A percentile compares a stretch with the other conserved stretches of the same genome.
Conservation (phyloP, 2,329 filamentous ascomycete genomes). For the Fusarium udum region DNA sequence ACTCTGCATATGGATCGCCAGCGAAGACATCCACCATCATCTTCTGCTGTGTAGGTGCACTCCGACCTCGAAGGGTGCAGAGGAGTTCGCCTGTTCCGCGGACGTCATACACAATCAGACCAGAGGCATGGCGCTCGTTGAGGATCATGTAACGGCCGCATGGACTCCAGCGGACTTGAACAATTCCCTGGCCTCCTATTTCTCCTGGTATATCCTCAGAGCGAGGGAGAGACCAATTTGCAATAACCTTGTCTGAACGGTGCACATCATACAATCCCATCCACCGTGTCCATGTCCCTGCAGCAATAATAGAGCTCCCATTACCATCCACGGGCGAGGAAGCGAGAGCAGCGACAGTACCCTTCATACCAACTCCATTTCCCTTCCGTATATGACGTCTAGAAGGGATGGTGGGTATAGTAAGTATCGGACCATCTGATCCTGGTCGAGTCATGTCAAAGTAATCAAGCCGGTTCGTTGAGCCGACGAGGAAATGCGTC, state of each 20-base stretch:
- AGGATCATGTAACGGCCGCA: slow-evolving; percentile 71
- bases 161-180: slow-evolving; percentile 69
- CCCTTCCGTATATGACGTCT: slow-evolving; percentile 68
- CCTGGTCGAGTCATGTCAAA: slow-evolving; percentile 67
- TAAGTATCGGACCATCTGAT: slow-evolving; percentile 60
- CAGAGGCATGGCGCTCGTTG: slow-evolving; percentile 65
- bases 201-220: slow-evolving; percentile 67
- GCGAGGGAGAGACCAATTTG: slow-evolving; percentile 69
- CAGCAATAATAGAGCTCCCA: slow-evolving; percentile 59
- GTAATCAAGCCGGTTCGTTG: slow-evolving; percentile 65
- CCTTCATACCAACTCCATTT: slow-evolving; percentile 71
- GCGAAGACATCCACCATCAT: slow-evolving; percentile 65
- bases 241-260: slow-evolving; percentile 62
- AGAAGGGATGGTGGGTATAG: slow-evolving; percentile 69
- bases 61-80: slow-evolving; percentile 61
- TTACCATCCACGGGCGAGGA: slow-evolving; percentile 52
- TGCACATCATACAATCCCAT: slow-evolving; percentile 70
- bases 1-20: slow-evolving; percentile 42
- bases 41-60: slow-evolving; percentile 63
- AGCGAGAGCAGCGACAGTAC: slow-evolving; percentile 66
- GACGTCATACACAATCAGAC: slow-evolving; percentile 70
- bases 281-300: slow-evolving; percentile 71
- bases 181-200: slow-evolving; percentile 70
- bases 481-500: slow-evolving; percentile 69
- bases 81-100: slow-evolving; percentile 67